Evolutionary conservation across 768 basidiomycete species (phyloP).

Genomic region (Serendipita vermifera): DNA sequence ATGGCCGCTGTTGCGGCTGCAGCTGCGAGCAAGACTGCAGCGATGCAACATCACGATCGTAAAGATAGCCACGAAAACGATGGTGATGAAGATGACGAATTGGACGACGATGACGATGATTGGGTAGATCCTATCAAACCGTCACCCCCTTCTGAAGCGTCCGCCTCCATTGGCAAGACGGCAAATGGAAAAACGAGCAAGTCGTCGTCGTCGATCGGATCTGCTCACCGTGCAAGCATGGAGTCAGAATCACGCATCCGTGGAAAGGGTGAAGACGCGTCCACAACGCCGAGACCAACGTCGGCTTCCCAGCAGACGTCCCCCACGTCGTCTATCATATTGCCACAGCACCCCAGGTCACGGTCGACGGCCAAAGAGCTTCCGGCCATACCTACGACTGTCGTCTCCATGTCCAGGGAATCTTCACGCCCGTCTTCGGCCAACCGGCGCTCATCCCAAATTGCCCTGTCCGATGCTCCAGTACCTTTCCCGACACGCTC

Average conservation of each 20-base stretch:
- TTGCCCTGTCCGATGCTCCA: background rate
- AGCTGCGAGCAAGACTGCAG: background rate
- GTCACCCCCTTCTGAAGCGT: conserved; percentile 19
- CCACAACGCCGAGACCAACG: conserved; percentile 5
- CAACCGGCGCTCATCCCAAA: conserved; percentile 8
- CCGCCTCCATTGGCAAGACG: background rate
- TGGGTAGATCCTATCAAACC: conserved; percentile 61
- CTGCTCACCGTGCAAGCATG: conserved; percentile 23
- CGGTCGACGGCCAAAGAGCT: background rate
- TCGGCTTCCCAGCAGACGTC: conserved; percentile 1
- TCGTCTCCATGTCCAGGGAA: background rate
- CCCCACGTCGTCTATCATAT: background rate
- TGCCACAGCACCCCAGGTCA: conserved; percentile 9
- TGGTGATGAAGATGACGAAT: conserved; percentile 23
- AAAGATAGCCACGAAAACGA: background rate
- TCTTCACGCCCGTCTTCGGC: conserved; percentile 11
- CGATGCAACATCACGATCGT: background rate
- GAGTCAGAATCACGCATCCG: conserved; percentile 9
- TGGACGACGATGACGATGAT: conserved; percentile 25
- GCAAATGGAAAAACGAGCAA: background rate
- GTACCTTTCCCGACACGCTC: conserved; percentile 14
- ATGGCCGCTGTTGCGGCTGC: conserved; percentile 3
- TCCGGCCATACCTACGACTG: conserved; percentile 5
- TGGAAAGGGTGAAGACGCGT: conserved; percentile 3
- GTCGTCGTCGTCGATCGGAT: conserved; percentile 12